A percentile compares a stretch with the other conserved stretches of the same genome.
These are phyloP conservation scores for Penicillium coffeae DNA, from an alignment of 495 filamentous ascomycete genomes.

Conservation along the genomic window DNA sequence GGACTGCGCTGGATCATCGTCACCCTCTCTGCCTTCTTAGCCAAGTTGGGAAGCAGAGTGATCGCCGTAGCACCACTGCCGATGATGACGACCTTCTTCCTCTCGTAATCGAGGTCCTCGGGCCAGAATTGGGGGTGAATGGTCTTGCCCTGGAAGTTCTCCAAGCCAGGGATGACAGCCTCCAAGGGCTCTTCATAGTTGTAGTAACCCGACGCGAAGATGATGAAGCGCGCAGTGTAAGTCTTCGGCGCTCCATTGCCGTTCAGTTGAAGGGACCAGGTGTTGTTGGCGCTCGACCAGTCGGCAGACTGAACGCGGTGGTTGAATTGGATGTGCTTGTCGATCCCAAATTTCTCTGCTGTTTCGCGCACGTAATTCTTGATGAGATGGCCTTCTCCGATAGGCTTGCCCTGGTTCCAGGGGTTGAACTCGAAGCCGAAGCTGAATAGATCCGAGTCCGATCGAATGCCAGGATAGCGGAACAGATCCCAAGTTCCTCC, in stretches of 20 bases:
- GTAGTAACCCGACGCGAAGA: constrained; percentile 63
- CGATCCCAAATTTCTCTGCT: constrained; percentile 56
- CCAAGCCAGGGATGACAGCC: constrained; percentile 40
- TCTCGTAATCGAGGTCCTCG: constrained; percentile 42
- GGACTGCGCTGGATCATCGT: constrained; percentile 59
- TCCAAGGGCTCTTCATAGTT: constrained; percentile 58
- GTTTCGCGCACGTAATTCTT: constrained; percentile 59
- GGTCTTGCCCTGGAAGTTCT: constrained; percentile 40
- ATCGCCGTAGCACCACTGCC: constrained; percentile 57
- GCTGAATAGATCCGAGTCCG: constrained; percentile 63
- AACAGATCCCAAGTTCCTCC: constrained; percentile 75
- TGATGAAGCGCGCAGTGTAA: constrained; percentile 52
- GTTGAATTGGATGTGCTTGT: constrained; percentile 54
- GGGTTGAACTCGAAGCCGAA: constrained; percentile 68
- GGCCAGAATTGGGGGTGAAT: constrained; percentile 55
- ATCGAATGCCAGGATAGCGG: constrained; percentile 65
- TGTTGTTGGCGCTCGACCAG: constrained; percentile 58
- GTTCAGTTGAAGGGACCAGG: constrained; percentile 59
- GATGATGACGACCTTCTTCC: constrained; percentile 54
- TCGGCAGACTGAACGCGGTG: constrained; percentile 53
- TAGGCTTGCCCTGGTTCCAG: constrained; percentile 55
- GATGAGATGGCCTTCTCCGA: constrained; percentile 59
- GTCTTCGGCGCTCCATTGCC: constrained; percentile 42
- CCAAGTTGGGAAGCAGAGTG: constrained; percentile 46
- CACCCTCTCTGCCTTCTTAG: constrained; percentile 40